Base-by-base conservation (phyloP, 2,329 filamentous ascomycete genomes). In the Penicillium sumatraense region DNA sequence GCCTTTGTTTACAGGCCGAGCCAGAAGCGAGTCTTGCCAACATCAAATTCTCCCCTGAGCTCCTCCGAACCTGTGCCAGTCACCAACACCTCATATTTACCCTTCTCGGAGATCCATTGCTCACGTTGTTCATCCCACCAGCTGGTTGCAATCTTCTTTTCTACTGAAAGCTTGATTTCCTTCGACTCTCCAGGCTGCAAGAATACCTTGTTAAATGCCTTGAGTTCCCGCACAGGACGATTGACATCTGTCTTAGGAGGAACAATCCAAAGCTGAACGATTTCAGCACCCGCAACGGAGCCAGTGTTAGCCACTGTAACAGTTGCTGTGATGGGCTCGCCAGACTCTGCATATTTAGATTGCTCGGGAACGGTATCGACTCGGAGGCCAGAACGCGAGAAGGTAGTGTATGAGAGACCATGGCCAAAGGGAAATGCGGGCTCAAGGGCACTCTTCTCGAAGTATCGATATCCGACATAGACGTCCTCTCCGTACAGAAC, bases 381-480 rank as follows among this genome's bases (percentile, higher is more conserved):
- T 3, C 57, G 53, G 1, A 87, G 75, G 36, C 81, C 76, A 1
- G 79, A 82, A 61, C 83, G 81, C 9, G 71, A 63, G 69, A 93
- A 93, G 0, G 78, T 85, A 0, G 89, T 92, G 74, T 93, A 95
- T 14, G 87, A 89, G 1, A 95, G 79, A 2, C 91, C 91, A 67
- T 91, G 87, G 11, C 90, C 90, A 69, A 96, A 96, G 54, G 88
- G 82, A 73, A 93, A 95, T 24, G 89, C 81, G 0, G 88, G 84
- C 1, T 81, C 78, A 4, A 85, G 80, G 31, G 86, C 80, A n/a
- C 83, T 80, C 64, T 84, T 87, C 68, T 95, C 90, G 71, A 91
- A 95, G 77, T 87, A 91, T 20, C 89, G 82, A 75, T 95, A 95
- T 3, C 90, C 90, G 33, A 93, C 80, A 70, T 91, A 93, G 42